phyloP scores from a whole-genome alignment of 805 yeast species.

The Scheffersomyces ergatensis region DNA sequence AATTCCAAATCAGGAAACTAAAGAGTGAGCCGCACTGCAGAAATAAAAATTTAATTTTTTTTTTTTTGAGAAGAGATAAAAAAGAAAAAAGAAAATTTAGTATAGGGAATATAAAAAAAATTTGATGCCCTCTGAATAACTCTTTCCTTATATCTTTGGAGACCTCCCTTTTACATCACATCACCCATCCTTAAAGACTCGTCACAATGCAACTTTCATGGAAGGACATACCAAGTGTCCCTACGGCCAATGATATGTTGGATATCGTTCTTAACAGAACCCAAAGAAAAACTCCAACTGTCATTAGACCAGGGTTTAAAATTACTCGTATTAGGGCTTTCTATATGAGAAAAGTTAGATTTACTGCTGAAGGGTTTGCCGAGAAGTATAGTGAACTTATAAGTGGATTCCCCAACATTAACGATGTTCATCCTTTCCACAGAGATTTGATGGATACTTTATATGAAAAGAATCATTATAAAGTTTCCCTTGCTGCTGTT shows the following conservation, averaged over 20 bases:
- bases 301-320: slow-evolving; percentile 92
- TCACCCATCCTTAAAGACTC: too few species aligned
- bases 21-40: slow-evolving; percentile 5
- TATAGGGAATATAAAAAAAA: too few species aligned
- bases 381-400: slow-evolving; percentile 88
- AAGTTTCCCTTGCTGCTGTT: slow-evolving; percentile 91
- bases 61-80: background rate
- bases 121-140: too few species aligned
- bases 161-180: too few species aligned
- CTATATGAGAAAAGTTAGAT: slow-evolving; percentile 97
- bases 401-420: slow-evolving; percentile 90
- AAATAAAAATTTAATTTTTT: background rate
- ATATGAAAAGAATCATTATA: slow-evolving; percentile 97
- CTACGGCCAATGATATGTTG: slow-evolving; percentile 86
- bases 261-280: slow-evolving; percentile 96
- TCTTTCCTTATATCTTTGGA: too few species aligned
- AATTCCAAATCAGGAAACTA: slow-evolving; percentile 4
- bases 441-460: slow-evolving; percentile 96
- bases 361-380: slow-evolving; percentile 91
- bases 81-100: background rate
- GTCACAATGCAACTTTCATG: slow-evolving; percentile 88
- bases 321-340: slow-evolving; percentile 95
- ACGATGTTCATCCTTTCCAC: slow-evolving; percentile 98
- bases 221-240: slow-evolving; percentile 97
- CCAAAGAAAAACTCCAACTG: slow-evolving; percentile 99